A percentile compares a stretch with the other conserved stretches of the same genome.
Conservation (phyloP, 305 asterid genomes). For the Solanum aculeatissimum region DNA sequence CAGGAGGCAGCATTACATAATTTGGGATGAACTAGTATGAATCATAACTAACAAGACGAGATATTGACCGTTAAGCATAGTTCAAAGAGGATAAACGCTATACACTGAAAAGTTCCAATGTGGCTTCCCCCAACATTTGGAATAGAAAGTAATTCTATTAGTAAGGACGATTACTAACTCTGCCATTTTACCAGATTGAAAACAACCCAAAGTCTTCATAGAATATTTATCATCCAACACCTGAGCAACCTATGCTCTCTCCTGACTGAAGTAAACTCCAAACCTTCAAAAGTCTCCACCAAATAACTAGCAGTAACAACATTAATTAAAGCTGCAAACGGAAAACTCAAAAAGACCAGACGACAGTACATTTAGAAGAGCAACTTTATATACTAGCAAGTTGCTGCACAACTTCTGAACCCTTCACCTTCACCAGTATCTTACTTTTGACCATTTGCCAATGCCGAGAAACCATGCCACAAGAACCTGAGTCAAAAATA, state of each 20-base stretch:
- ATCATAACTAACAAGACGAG: background rate
- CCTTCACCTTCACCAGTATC: conserved; percentile 1
- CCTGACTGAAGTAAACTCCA: background rate
- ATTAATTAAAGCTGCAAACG: background rate
- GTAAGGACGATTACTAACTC: background rate
- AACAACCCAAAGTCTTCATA: background rate
- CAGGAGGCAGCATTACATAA: background rate
- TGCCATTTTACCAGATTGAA: background rate
- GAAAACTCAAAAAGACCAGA: background rate
- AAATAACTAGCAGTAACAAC: background rate
- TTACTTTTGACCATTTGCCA: background rate
- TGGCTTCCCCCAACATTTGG: background rate
- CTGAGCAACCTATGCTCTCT: background rate
- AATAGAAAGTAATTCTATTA: background rate
- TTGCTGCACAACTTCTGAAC: background rate
- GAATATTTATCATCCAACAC: background rate
- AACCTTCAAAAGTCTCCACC: background rate
- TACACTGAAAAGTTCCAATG: background rate
- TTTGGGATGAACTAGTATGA: background rate
- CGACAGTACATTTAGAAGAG: background rate
- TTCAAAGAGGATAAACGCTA: background rate
- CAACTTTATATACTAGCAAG: background rate
- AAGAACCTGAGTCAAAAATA: conserved; percentile 15
- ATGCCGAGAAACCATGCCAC: conserved; percentile 14
- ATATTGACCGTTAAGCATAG: background rate